Evolutionary conservation across 257 asterid genomes (phyloP).

Genomic region (Ocimum tenuiflorum): DNA sequence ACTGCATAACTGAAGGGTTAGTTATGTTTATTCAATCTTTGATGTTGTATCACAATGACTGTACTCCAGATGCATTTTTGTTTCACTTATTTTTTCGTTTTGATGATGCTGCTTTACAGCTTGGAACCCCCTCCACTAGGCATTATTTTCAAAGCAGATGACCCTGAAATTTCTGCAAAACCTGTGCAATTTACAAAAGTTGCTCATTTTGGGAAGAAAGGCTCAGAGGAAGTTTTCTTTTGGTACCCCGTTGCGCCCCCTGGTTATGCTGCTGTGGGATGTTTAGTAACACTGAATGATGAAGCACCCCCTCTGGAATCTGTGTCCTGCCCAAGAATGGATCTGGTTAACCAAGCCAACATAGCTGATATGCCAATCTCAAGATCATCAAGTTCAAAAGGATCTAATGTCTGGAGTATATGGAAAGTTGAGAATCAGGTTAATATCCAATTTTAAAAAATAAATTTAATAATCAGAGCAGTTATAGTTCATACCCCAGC

Average conservation of each 20-base stretch:
- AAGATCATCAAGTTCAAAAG: slow-evolving; percentile 68
- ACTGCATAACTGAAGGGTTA: slow-evolving; percentile 93
- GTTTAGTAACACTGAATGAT: slow-evolving; percentile 64
- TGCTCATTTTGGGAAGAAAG: slow-evolving; percentile 76
- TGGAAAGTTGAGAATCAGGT: slow-evolving; percentile 99
- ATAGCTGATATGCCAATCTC: slow-evolving; percentile 80
- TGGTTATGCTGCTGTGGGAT: slow-evolving; percentile 93
- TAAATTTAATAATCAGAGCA: background rate
- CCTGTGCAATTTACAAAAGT: slow-evolving; percentile 88
- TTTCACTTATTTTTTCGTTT: slow-evolving; percentile 16
- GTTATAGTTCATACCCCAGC: slow-evolving; percentile 10
- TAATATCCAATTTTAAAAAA: slow-evolving; percentile 4
- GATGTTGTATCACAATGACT: background rate
- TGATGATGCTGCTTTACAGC: slow-evolving; percentile 39
- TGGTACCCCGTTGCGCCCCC: slow-evolving; percentile 99
- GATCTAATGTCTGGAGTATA: slow-evolving; percentile 87
- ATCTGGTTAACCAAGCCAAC: slow-evolving; percentile 78
- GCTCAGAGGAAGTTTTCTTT: slow-evolving; percentile 75
- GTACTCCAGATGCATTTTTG: background rate
- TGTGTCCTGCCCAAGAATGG: slow-evolving; percentile 89
- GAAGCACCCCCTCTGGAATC: slow-evolving; percentile 67
- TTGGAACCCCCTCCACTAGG: slow-evolving; percentile 97
- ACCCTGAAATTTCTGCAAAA: slow-evolving; percentile 70
- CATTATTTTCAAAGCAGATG: slow-evolving; percentile 69
- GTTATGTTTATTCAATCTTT: slow-evolving; percentile 19